Base-by-base conservation (phyloP, 139 green algal genomes). In the Gonium pectorale region DNA sequence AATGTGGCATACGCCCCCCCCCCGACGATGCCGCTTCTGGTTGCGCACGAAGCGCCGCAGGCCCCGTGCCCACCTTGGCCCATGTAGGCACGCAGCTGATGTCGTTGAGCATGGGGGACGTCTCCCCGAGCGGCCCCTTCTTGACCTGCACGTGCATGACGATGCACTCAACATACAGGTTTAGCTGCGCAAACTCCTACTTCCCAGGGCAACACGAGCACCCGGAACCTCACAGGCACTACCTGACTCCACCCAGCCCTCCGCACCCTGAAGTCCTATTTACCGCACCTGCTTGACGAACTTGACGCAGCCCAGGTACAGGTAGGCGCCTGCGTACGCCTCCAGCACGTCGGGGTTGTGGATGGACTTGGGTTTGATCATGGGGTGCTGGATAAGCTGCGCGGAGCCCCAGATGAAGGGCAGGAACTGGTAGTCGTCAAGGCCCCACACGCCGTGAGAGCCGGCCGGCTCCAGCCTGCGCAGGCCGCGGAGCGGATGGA, bases 381-480 rank as follows among this genome's bases (percentile, higher is more conserved):
- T 82, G 46, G 93, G 89, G 88, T 99, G 95, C 31, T 81, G 91
- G 0, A 94, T 51, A 56, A 99, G 91, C 92, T 98, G 95, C 21
- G 88, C 78, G 0, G 93, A 89, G 24, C 97, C 97, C 91, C 95
- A 99, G 0, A 99, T 54, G 88, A 99, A 99, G 24, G 97, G 97
- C 73, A 99, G 90, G 87, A 99, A 98, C 63, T 98, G 95, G 92
- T 99, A 99, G 90, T 99, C 97, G 82, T 99, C 97, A 79, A 99
- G 90, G 3, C 97, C 97, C 97, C 97, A 99, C 63, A 98, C 96
- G 33, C 97, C 97, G 86, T 99, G 97, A 21, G 92, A 97, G 2
- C 97, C 97, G 3, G 97, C 97, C 3, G 97, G 97, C 90, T 99
- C 97, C 67, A 99, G 83, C 92, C 92, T 94, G 64, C 31, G 11